phyloP scores from a whole-genome alignment of 2,329 filamentous ascomycete species.

The Magnaporthiopsis incrustans region DNA sequence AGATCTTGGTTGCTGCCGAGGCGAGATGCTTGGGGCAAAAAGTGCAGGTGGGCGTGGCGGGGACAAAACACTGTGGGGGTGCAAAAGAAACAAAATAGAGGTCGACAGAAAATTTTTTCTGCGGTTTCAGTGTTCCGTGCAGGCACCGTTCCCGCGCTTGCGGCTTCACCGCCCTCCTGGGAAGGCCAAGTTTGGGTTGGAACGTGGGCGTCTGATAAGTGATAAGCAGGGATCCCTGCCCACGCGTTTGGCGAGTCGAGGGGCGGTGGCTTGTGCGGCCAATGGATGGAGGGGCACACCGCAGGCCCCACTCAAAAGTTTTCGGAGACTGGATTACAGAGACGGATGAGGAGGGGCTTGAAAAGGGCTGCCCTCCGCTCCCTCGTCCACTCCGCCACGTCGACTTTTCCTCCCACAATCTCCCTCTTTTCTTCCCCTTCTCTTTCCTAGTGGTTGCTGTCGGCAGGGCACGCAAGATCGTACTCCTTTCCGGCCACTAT shows the following conservation, averaged over 20 bases:
- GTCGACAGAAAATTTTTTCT: conserved; percentile 1
- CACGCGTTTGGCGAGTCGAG: conserved; percentile 3
- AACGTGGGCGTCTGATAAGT: not conserved
- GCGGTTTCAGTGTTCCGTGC: conserved; percentile 6
- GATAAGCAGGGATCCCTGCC: conserved; percentile 2
- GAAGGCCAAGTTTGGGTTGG: conserved; percentile 6
- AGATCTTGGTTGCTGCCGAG: not conserved
- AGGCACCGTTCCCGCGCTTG: not conserved
- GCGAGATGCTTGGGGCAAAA: not conserved
- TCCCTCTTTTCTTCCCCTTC: conserved; percentile 6
- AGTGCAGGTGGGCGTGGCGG: not conserved
- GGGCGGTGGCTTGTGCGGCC: conserved; percentile 3
- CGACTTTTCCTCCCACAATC: conserved; percentile 2
- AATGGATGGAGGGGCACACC: conserved; percentile 8
- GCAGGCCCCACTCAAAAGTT: conserved; percentile 10
- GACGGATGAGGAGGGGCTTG: not conserved
- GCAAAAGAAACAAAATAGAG: not conserved
- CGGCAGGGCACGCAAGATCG: conserved; percentile 4
- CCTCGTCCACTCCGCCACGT: conserved; percentile 1
- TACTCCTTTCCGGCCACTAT: conserved; percentile 2
- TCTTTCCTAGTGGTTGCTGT: conserved; percentile 5
- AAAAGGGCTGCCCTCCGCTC: conserved; percentile 4
- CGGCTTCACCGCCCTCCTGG: conserved; percentile 9
- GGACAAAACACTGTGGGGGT: not conserved
- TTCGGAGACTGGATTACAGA: conserved; percentile 3